These are phyloP conservation scores for Floccularia luteovirens DNA, from an alignment of 768 basidiomycete species.

Conservation along the genomic window DNA sequence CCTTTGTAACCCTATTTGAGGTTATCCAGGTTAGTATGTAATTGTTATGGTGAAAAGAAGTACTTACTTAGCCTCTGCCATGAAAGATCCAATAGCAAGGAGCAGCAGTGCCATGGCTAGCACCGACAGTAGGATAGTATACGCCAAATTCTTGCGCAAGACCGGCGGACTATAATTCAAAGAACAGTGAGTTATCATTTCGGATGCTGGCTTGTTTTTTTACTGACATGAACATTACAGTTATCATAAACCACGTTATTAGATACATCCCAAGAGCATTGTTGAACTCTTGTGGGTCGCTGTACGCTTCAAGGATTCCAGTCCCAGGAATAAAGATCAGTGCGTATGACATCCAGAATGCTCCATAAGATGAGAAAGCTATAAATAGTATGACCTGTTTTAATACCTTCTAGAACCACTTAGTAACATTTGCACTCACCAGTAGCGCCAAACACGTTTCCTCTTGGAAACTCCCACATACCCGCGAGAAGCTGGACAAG, in stretches of 20 bases:
- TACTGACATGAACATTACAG: constrained; percentile 60
- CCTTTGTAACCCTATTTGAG: constrained; percentile 21
- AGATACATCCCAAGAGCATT: constrained; percentile 66
- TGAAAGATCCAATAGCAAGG: constrained; percentile 20
- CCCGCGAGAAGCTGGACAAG: constrained; percentile 77
- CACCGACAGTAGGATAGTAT: constrained; percentile 15
- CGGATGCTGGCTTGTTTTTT: too few species aligned
- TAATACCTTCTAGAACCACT: background rate
- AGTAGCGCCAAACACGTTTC: constrained; percentile 60
- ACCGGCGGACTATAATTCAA: constrained; percentile 17
- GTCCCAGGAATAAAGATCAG: constrained; percentile 60
- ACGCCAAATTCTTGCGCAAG: constrained; percentile 15
- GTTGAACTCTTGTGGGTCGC: constrained; percentile 27
- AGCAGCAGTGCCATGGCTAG: constrained; percentile 19
- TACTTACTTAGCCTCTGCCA: constrained; percentile 19
- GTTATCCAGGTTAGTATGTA: background rate
- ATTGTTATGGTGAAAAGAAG: background rate
- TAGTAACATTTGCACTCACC: constrained; percentile 23
- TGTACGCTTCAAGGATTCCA: constrained; percentile 49
- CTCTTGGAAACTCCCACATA: constrained; percentile 67
- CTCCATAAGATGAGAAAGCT: constrained; percentile 71
- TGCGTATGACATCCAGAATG: constrained; percentile 77
- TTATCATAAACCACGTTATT: constrained; percentile 59
- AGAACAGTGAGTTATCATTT: too few species aligned
- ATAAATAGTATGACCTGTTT: constrained; percentile 1